Evolutionary conservation across 2,329 filamentous ascomycete genomes (phyloP), one percentile per base, ranked within the genome.

Genomic region (Calonectria hongkongensis): DNA sequence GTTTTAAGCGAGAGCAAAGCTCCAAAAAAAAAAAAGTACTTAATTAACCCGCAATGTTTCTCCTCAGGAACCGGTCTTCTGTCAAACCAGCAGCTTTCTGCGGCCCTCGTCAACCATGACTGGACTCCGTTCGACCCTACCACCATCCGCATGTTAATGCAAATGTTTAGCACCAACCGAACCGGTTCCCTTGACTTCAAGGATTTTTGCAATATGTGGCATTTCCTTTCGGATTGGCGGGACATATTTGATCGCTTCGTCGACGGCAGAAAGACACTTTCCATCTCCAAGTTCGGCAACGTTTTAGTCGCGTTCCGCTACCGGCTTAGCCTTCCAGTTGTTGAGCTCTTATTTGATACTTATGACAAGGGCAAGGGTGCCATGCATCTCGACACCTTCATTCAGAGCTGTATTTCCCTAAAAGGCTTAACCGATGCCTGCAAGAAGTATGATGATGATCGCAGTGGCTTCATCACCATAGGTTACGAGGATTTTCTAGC

Each of bases 401-500:
- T 45, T 4, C 43, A 45, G 43, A n/a, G 15, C 12, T 45, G 43
- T 45, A 6, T 45, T 6, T 45, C 12, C 12, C 12, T 45, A 5
- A 45, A 45, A 4, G 5, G 43, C n/a, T n/a, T 45, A 7, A 45
- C 43, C n/a, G 12, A 45, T 15, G 43, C 12, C 13, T 45, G 5
- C 43, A 45, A 45, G n/a, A 45, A 45, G 43, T 12, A 45, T 45
- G 43, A 45, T 45, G 43, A 45, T 45, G 43, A 45, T n/a, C 43
- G 43, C 15, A 15, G 13, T 15, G 43, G 43, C 5, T 45, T 6
- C 43, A 45, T 45, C 15, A 45, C 43, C 43, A 15, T 45, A 4
- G n/a, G 43, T 5, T 15, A 6, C 43, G 43, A 45, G 43, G 43
- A 45, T n/a, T 45, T 45, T 3, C 5, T 45, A 16, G 13, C 13